Evolutionary conservation across 2,329 filamentous ascomycete genomes (phyloP).

Genomic region (Trichoderma hamatum): DNA sequence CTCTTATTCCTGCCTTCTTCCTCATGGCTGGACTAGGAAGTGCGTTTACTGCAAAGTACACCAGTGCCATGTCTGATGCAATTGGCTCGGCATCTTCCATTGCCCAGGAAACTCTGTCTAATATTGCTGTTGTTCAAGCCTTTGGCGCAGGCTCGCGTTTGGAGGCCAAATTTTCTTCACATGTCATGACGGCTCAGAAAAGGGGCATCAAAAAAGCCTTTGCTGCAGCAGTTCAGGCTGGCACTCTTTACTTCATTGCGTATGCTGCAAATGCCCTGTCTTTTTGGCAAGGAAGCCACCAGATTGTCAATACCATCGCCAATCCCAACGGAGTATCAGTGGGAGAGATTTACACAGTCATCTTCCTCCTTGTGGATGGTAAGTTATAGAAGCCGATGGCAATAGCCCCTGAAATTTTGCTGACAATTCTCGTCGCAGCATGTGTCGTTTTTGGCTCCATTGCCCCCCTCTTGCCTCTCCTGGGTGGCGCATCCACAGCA

Average conservation of each 20-base stretch:
- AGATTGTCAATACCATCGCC: slow-evolving; percentile 47
- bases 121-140: slow-evolving; percentile 64
- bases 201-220: slow-evolving; percentile 62
- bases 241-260: slow-evolving; percentile 67
- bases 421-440: slow-evolving; percentile 38
- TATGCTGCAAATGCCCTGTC: slow-evolving; percentile 68
- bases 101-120: slow-evolving; percentile 63
- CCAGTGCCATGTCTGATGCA: slow-evolving; percentile 53
- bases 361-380: slow-evolving; percentile 66
- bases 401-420: background rate
- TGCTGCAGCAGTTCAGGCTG: slow-evolving; percentile 60
- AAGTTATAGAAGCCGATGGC: slow-evolving; percentile 28
- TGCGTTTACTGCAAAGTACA: slow-evolving; percentile 56
- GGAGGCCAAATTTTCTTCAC: slow-evolving; percentile 60
- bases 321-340: slow-evolving; percentile 44
- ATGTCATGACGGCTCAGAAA: slow-evolving; percentile 53
- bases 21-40: slow-evolving; percentile 61
- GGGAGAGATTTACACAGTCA: slow-evolving; percentile 62
- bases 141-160: slow-evolving; percentile 63
- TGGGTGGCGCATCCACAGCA: slow-evolving; percentile 59
- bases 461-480: slow-evolving; percentile 64
- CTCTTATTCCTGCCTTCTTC: slow-evolving; percentile 64
- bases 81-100: slow-evolving; percentile 63
- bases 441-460: slow-evolving; percentile 66
- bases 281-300: slow-evolving; percentile 67